Conservation (phyloP, 371 early-diverging fungal genomes). For the Mucor piriformis region DNA sequence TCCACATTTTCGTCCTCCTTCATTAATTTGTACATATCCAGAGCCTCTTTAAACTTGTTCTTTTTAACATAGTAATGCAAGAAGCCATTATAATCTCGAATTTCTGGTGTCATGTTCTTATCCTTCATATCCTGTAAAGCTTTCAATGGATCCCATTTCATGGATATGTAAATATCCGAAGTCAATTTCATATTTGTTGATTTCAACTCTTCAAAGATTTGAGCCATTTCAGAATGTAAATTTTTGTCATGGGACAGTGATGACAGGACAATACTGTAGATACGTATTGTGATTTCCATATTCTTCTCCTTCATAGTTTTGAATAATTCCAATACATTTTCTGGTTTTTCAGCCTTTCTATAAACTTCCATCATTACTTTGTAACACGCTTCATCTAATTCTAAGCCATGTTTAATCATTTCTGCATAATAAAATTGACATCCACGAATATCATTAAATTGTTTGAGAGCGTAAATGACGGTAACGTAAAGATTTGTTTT, state of each 20-base stretch:
- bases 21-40: slow-evolving; percentile 37
- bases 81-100: slow-evolving; percentile 41
- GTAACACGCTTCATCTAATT: slow-evolving; percentile 9
- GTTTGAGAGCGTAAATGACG: slow-evolving; percentile 26
- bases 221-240: neutral
- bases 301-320: slow-evolving; percentile 43
- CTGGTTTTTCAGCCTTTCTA: slow-evolving; percentile 13
- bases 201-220: slow-evolving; percentile 25
- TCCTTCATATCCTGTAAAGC: slow-evolving; percentile 29
- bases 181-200: neutral
- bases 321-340: slow-evolving; percentile 28
- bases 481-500: slow-evolving; percentile 12
- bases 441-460: slow-evolving; percentile 19
- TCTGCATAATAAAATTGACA: slow-evolving; percentile 14
- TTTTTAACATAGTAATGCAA: slow-evolving; percentile 25
- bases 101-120: neutral
- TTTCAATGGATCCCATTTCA: slow-evolving; percentile 34
- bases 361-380: slow-evolving; percentile 31
- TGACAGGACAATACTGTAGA: slow-evolving; percentile 34
- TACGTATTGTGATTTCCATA: slow-evolving; percentile 25
- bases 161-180: slow-evolving; percentile 22
- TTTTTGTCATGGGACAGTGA: slow-evolving; percentile 4
- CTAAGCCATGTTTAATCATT: slow-evolving; percentile 15
- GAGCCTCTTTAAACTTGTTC: slow-evolving; percentile 38
- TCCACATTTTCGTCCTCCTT: slow-evolving; percentile 15